Percentiles rank a stretch among this genome's conserved stretches.
Conservation (phyloP, 495 filamentous ascomycete species). For the Neurospora pannonica region DNA sequence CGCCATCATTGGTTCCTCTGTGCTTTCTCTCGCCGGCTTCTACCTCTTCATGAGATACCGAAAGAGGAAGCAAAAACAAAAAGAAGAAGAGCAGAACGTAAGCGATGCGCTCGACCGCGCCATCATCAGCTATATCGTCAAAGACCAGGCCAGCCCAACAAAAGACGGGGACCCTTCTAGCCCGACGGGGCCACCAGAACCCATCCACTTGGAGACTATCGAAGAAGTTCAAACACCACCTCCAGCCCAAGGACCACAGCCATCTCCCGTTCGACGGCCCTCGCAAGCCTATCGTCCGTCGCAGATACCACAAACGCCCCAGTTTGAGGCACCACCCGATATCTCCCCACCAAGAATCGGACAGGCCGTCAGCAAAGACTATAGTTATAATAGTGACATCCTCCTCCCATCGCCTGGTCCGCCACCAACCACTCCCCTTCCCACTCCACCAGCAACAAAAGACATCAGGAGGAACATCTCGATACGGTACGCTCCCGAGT, state of each 20-base stretch:
- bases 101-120: slow-evolving; percentile 19
- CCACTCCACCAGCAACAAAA: not conserved
- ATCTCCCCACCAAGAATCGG: not conserved
- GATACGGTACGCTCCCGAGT: not conserved
- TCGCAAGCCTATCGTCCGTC: not conserved
- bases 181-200: not conserved
- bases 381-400: not conserved
- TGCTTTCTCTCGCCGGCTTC: slow-evolving; percentile 14
- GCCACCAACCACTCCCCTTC: not conserved
- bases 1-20: slow-evolving; percentile 12
- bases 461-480: not conserved
- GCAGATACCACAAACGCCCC: not conserved
- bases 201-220: not conserved
- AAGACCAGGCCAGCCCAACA: slow-evolving; percentile 12
- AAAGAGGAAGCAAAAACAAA: slow-evolving; percentile 7
- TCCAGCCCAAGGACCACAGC: not conserved
- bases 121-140: slow-evolving; percentile 21
- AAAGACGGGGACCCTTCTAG: not conserved
- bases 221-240: not conserved
- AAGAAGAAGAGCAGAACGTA: slow-evolving; percentile 14
- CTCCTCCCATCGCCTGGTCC: not conserved
- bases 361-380: not conserved
- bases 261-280: not conserved
- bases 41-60: slow-evolving; percentile 13
- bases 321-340: not conserved